Conservation (phyloP, 2,329 filamentous ascomycete genomes). For the Aspergillus arachidicola region DNA sequence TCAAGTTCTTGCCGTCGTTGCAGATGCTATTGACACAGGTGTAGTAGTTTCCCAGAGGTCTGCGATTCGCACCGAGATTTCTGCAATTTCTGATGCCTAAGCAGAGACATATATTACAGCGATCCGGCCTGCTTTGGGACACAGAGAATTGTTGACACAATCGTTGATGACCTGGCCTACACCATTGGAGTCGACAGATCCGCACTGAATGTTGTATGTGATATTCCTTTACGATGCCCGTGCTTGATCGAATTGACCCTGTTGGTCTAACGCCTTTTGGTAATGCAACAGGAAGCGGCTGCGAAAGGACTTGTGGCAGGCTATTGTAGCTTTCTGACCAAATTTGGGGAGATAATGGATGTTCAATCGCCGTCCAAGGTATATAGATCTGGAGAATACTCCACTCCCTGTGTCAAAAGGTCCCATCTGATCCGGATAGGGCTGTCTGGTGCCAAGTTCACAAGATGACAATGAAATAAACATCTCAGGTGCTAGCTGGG, state of each 20-base stretch:
- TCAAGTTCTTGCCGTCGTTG: constrained; percentile 59
- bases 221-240: not conserved
- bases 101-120: constrained; percentile 65
- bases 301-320: constrained; percentile 49
- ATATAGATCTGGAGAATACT: not conserved
- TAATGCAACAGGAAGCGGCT: constrained; percentile 39
- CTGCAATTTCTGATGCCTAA: not conserved
- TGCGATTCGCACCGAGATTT: not conserved
- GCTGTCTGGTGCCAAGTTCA: constrained; percentile 56
- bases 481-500: constrained; percentile 54
- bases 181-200: constrained; percentile 60
- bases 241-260: not conserved
- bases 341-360: constrained; percentile 34
- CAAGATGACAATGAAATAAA: constrained; percentile 50
- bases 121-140: constrained; percentile 62
- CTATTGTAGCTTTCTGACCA: constrained; percentile 30
- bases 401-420: not conserved
- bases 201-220: constrained; percentile 60
- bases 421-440: constrained; percentile 36
- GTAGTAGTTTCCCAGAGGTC: constrained; percentile 60
- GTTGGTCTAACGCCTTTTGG: not conserved
- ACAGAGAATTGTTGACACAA: constrained; percentile 59
- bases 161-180: constrained; percentile 63
- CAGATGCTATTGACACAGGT: constrained; percentile 53
- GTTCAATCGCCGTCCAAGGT: constrained; percentile 40